Evolutionary conservation across 140 eudicot species (phyloP).

Genomic region (Ambrosia hybrid): DNA sequence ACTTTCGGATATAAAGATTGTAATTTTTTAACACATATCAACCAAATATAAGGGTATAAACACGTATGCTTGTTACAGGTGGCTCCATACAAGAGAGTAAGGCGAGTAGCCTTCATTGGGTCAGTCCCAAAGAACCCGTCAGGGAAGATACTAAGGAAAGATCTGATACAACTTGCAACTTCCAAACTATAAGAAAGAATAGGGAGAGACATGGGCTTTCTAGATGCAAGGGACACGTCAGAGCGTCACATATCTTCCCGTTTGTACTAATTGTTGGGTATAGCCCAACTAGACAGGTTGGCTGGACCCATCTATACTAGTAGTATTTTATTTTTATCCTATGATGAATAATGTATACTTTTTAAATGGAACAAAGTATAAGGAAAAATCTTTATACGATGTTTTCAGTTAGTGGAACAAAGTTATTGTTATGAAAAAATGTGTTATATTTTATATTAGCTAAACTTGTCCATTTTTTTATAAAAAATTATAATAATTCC

Average conservation of each 20-base stretch:
- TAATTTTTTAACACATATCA: neutral
- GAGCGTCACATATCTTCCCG: neutral
- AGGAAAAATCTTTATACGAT: neutral
- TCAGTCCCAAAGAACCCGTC: constrained; percentile 92
- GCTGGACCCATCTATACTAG: too few species aligned
- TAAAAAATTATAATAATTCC: too few species aligned
- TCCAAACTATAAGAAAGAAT: constrained; percentile 44
- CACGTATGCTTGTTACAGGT: constrained; percentile 43
- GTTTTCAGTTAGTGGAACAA: neutral
- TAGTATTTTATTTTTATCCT: neutral
- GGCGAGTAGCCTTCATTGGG: constrained; percentile 72
- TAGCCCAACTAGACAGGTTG: too few species aligned
- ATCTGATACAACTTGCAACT: constrained; percentile 74
- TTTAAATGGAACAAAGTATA: too few species aligned
- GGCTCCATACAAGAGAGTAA: constrained; percentile 87
- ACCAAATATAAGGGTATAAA: neutral
- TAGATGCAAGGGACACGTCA: neutral
- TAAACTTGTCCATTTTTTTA: too few species aligned
- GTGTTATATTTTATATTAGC: neutral
- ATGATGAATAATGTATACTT: constrained; percentile 8
- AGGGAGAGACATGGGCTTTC: neutral
- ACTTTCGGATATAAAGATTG: neutral
- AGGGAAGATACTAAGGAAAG: constrained; percentile 87
- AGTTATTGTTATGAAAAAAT: neutral
- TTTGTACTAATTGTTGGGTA: too few species aligned